Conservation (phyloP, 2,329 filamentous ascomycete species). For the Apiospora sp. region DNA sequence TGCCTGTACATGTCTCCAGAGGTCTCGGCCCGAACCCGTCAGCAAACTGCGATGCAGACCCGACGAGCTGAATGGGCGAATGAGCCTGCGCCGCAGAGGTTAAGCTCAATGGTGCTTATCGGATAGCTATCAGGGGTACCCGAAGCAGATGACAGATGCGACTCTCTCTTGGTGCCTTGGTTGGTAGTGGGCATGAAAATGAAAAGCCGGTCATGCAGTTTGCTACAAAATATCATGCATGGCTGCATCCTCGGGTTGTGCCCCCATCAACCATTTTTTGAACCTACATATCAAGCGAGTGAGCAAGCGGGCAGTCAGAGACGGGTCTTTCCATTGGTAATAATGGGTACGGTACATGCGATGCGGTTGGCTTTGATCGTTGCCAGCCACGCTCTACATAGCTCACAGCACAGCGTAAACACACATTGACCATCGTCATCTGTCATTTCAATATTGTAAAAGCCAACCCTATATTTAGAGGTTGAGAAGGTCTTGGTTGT, state of each 20-base stretch:
- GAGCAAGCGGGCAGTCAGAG: background rate
- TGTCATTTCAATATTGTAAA: background rate
- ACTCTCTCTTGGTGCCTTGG: constrained; percentile 5
- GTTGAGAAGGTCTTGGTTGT: background rate
- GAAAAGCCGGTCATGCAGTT: constrained; percentile 3
- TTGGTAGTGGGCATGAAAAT: background rate
- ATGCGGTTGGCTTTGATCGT: background rate
- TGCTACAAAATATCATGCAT: constrained; percentile 4
- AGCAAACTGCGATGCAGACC: constrained; percentile 8
- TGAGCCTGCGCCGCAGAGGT: background rate
- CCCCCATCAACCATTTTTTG: background rate
- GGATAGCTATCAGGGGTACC: background rate
- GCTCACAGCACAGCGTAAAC: background rate
- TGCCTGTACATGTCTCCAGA: background rate
- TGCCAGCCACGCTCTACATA: background rate
- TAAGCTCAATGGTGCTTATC: constrained; percentile 9
- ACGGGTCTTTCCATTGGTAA: constrained; percentile 1
- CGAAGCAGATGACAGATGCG: constrained; percentile 3
- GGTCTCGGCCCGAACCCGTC: constrained; percentile 12
- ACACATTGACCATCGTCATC: constrained; percentile 6
- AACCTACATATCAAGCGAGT: background rate
- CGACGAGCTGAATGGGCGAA: background rate
- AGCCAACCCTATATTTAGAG: constrained; percentile 9
- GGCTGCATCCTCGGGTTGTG: constrained; percentile 8
- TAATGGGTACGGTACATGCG: background rate